Percentiles rank a stretch among this genome's conserved stretches.
Evolutionary conservation across 2,329 filamentous ascomycete genomes (phyloP).

Genomic region (Trichoderma sp.): DNA sequence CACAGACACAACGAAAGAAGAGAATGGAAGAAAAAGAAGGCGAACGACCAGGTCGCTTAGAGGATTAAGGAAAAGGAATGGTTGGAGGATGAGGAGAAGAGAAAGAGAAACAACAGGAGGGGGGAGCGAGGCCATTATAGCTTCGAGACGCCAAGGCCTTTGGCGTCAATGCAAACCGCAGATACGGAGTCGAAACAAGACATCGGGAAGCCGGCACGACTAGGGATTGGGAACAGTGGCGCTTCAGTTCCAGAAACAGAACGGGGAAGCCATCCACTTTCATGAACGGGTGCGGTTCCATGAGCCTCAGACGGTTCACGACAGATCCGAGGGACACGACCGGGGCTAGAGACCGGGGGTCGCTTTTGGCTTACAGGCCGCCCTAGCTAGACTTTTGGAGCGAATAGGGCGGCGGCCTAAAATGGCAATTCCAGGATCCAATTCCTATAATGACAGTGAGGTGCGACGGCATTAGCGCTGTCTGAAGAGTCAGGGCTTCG

Average conservation of each 20-base stretch:
- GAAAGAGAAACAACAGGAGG: slow-evolving; percentile 37
- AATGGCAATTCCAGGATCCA: slow-evolving; percentile 12
- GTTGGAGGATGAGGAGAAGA: slow-evolving; percentile 40
- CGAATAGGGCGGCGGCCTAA: background rate
- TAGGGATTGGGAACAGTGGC: slow-evolving; percentile 31
- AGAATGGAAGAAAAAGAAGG: slow-evolving; percentile 32
- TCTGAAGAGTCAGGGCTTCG: slow-evolving; percentile 18
- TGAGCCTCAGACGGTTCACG: slow-evolving; percentile 20
- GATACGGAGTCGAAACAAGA: slow-evolving; percentile 40
- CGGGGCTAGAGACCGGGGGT: slow-evolving; percentile 12
- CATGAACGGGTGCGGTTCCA: slow-evolving; percentile 12
- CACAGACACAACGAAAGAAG: slow-evolving; percentile 43
- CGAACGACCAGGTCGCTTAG: slow-evolving; percentile 25
- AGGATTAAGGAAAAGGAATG: slow-evolving; percentile 40
- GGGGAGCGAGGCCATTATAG: slow-evolving; percentile 35
- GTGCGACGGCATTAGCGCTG: slow-evolving; percentile 24
- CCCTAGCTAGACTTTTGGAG: background rate
- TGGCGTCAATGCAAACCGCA: slow-evolving; percentile 42
- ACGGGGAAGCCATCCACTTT: slow-evolving; percentile 11
- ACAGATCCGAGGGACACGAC: slow-evolving; percentile 15
- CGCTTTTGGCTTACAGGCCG: slow-evolving; percentile 1
- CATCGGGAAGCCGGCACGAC: slow-evolving; percentile 36
- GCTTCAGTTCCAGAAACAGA: slow-evolving; percentile 25
- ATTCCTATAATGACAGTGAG: slow-evolving; percentile 2
- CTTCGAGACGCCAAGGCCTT: slow-evolving; percentile 47